Evolutionary conservation across 148 eudicot genomes (phyloP), one percentile per base, ranked within the genome.

Genomic region (Diospyros lotus): DNA sequence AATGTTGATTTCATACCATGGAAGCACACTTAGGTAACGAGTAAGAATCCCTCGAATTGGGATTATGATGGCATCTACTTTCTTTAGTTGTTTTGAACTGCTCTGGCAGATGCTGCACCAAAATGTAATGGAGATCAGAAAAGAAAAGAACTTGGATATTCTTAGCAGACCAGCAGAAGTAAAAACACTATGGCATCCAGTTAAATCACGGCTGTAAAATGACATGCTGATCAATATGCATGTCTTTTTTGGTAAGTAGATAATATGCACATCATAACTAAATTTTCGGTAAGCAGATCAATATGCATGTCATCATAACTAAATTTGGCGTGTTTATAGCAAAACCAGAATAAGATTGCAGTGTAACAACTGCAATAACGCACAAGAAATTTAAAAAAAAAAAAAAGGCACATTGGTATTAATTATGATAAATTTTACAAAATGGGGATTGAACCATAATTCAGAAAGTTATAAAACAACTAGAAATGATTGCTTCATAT

Each of bases 81-180:
- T 84, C 77, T 77, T 82, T 39, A 71, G 77, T 59, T 74, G 80
- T 73, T 78, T 76, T 53, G 66, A 43, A 71, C 75, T 68, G 46
- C 68, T 76, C 64, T 73, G 86, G 77, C 76, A 67, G 39, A 75
- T 73, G 82, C 89, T 86, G 85, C 75, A 56, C 48, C 76, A 59
- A 82, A 59, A 71, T 18, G 67, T 52, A 76, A 51, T 9, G 15
- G 64, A 65, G 28, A 64, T 43, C 9, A 41, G 66, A 80, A 75
- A 58, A 66, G 60, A 7, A 67, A 51, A 38, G 43, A 60, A 46
- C 11, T 1, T 9, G 63, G 12, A 46, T 43, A 63, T 79, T 60
- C 43, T 61, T 71, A 46, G 55, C 66, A 15, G 9, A 45, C 9
- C 17, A 46, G 14, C 9, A 52, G 6, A 17, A 64, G 8, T n/a